Conservation (phyloP, 2,329 filamentous ascomycete genomes). For the Thelonectria blattea region DNA sequence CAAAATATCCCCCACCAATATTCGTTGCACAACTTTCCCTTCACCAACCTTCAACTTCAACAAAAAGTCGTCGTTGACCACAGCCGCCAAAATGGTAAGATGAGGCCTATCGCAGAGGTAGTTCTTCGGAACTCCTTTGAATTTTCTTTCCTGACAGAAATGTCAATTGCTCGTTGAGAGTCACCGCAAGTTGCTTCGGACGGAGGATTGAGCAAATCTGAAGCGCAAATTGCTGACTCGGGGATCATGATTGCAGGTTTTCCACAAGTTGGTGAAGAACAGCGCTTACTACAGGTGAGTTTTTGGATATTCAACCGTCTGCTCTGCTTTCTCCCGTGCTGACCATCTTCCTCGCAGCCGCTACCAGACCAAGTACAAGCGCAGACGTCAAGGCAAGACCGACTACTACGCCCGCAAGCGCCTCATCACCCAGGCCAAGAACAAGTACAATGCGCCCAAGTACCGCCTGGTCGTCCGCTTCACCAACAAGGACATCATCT, state of each 20-base stretch:
- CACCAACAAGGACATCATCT: conserved; percentile 99
- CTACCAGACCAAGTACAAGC: conserved; percentile 99
- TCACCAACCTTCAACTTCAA: conserved; percentile 46
- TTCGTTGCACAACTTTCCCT: conserved; percentile 36
- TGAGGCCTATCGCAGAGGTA: conserved; percentile 47
- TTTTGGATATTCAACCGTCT: conserved; percentile 27
- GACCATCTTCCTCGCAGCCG: conserved; percentile 68
- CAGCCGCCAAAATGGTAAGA: conserved; percentile 75
- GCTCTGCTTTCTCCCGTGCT: conserved; percentile 24
- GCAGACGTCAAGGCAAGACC: conserved; percentile 95
- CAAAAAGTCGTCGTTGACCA: conserved; percentile 52
- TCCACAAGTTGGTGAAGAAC: conserved; percentile 97
- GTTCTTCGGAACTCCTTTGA: conserved; percentile 25
- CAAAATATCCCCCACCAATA: conserved; percentile 50
- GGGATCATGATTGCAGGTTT: conserved; percentile 69
- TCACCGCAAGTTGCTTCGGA: conserved; percentile 99
- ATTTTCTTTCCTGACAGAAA: conserved; percentile 49
- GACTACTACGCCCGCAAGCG: conserved; percentile 99
- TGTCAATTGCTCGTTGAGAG: conserved; percentile 62
- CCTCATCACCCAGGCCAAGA: conserved; percentile 99
- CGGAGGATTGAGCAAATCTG: conserved; percentile 67
- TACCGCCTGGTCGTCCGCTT: conserved; percentile 99
- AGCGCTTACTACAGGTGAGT: conserved; percentile 98
- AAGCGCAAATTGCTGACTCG: conserved; percentile 99
- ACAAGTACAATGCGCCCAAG: conserved; percentile 99